These are phyloP conservation scores for Rhipidocladum racemiflorum DNA, from an alignment of 176 grass and related monocot genomes.

Conservation along the genomic window DNA sequence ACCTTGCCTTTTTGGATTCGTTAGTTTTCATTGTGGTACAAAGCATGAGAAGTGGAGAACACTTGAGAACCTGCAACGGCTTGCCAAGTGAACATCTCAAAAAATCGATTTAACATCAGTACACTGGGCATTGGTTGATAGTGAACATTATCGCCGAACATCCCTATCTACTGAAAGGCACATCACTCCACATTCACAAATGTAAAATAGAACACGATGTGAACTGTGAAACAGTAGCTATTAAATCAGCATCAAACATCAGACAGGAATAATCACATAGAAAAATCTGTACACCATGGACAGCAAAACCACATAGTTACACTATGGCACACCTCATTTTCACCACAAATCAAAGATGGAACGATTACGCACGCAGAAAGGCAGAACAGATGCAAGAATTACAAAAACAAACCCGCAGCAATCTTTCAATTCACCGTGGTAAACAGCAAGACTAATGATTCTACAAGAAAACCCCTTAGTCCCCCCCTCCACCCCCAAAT, in stretches of 20 bases:
- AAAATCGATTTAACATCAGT: neutral
- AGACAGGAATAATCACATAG: too few relatives aligned
- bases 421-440: neutral
- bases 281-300: neutral
- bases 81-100: constrained; percentile 8
- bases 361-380: neutral
- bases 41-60: neutral
- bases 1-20: constrained; percentile 30
- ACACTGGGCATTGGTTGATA: neutral
- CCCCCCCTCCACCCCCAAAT: too few relatives aligned
- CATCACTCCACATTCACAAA: neutral
- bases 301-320: neutral
- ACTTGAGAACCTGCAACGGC: constrained; percentile 2
- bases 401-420: neutral
- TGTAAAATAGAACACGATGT: neutral
- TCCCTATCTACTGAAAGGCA: neutral
- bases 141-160: neutral
- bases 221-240: neutral
- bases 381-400: neutral
- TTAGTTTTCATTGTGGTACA: constrained; percentile 15
- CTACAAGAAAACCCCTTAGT: too few relatives aligned
- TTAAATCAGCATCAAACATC: neutral
- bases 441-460: neutral
- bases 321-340: neutral
- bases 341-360: neutral